Evolutionary conservation across 1,284 basidiomycete species (phyloP), one percentile per base, ranked within the genome.

Genomic region (Rhodofomes roseus): DNA sequence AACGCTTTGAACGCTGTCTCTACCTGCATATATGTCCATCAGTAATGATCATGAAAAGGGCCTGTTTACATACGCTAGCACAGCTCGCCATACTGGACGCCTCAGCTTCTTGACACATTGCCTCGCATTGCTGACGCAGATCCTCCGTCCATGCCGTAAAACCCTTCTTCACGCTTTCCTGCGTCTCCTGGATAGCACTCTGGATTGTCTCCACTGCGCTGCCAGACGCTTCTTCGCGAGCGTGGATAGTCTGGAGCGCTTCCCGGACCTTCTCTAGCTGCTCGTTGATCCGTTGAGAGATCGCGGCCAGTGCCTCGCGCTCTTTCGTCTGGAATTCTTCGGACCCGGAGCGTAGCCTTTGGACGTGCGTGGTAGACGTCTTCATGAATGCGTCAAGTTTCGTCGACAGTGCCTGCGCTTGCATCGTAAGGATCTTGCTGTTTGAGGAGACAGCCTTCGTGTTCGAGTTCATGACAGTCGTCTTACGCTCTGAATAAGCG

Each of bases 351-450:
- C 80, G 80, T 44, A 95, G 77, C 54, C 77, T 83, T 39, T 74
- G 66, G 1, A 83, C 76, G 27, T 78, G 80, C 60, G 86, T 80
- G 1, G 77, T 75, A 6, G 89, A 81, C 8, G 79, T 76, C 59
- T 83, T 80, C 60, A 83, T 73, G 63, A 95, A 89, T 31, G 84
- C 84, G 14, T 83, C 78, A 2, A 95, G 79, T 57, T 82, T 82
- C 2, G 78, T 71, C 9, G 82, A 79, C 58, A 96, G 79, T 0
- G 76, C 71, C 16, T 79, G 75, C 16, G 82, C 76, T 56, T 86
- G 78, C 1, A 76, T 73, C 14, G 80, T 74, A 44, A 93, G 79
- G 0, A 79, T 76, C 61, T 80, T 82, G 54, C 87, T 84, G 62
- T 91, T 87, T 27, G 78, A 78, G 0, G 81, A 76, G 8, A 93